Evolutionary conservation across 73 alveolate species (phyloP), one percentile per base, ranked within the genome.

Genomic region (Stentor coeruleus): DNA sequence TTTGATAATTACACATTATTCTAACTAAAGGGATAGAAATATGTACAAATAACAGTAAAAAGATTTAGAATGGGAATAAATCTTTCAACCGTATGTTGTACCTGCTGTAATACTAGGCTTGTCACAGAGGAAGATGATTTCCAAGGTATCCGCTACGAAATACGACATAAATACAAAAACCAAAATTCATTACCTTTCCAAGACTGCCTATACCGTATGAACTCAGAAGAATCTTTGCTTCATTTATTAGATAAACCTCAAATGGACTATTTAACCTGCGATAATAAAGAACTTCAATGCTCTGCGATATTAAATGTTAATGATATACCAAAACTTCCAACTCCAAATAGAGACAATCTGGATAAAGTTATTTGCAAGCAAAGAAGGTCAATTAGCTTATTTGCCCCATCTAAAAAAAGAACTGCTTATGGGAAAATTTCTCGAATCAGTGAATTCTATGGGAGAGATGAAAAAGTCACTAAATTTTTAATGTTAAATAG

Each of bases 61-160:
- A n/a, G n/a, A n/a, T n/a, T n/a, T n/a, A 49, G 66, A 11, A 49
- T 49, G 66, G 66, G 66, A 49, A 49, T 49, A 49, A 49, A 49
- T 11, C 66, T 49, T 49, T 49, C 66, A 6, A 11, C 66, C 20
- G 66, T 49, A 6, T 49, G 66, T 20, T 49, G 66, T 49, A 20
- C 66, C 6, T 49, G 20, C 20, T 49, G 66, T 20, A 49, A 49
- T 20, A 20, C 66, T 20, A 6, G 66, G 6, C 66, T 49, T 6
- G 28, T 20, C 28, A 49, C 66, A 6, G 66, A 49, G 20, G 66
- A 49, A 49, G 66, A 49, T 20, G 66, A 49, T 11, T 49, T 49
- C 66, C 6, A 6, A 49, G 66, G 66, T 11, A 49, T 49, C 66
- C 66, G 66, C 20, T 49, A 6, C 6, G 66, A 49, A 20, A 20